phyloP scores from a whole-genome alignment of 2,329 filamentous ascomycete genomes.

The Canariomyces notabilis region DNA sequence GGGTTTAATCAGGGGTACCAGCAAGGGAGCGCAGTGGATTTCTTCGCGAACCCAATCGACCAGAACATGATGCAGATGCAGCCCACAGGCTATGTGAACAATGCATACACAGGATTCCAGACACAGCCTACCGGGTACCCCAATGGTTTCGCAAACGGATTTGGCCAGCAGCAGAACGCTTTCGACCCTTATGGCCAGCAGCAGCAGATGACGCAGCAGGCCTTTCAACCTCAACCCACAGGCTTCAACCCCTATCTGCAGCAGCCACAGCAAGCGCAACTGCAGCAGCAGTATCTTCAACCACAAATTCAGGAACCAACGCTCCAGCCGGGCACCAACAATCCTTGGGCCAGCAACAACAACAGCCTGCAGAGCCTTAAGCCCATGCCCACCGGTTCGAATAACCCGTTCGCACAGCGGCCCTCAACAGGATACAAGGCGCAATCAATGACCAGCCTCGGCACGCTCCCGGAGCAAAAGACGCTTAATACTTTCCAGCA shows the following conservation, averaged over 20 bases:
- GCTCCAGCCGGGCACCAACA: conserved; percentile 79
- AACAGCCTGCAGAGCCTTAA: conserved; percentile 61
- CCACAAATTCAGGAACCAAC: conserved; percentile 50
- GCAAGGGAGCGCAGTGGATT: conserved; percentile 93
- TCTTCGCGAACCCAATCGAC: conserved; percentile 92
- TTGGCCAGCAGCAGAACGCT: conserved; percentile 59
- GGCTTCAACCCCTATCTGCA: conserved; percentile 32
- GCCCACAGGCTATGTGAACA: conserved; percentile 65
- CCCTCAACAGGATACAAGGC: conserved; percentile 37
- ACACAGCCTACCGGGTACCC: conserved; percentile 35
- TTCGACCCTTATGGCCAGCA: conserved; percentile 66
- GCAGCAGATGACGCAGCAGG: conserved; percentile 40
- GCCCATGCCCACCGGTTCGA: conserved; percentile 87
- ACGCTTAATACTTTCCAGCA: conserved; percentile 57
- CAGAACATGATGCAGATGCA: conserved; percentile 73
- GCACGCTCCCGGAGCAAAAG: conserved; percentile 77
- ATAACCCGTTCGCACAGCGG: conserved; percentile 80
- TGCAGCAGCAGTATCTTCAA: conserved; percentile 28
- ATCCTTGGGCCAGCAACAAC: conserved; percentile 75
- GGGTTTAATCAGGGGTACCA: conserved; percentile 97
- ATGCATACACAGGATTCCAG: conserved; percentile 52
- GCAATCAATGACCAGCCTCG: conserved; percentile 63
- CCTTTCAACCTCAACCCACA: conserved; percentile 42
- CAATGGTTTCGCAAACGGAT: conserved; percentile 55
- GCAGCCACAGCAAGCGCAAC: conserved; percentile 45